Conservation (phyloP, 495 filamentous ascomycete genomes). For the Terfezia boudieri region DNA sequence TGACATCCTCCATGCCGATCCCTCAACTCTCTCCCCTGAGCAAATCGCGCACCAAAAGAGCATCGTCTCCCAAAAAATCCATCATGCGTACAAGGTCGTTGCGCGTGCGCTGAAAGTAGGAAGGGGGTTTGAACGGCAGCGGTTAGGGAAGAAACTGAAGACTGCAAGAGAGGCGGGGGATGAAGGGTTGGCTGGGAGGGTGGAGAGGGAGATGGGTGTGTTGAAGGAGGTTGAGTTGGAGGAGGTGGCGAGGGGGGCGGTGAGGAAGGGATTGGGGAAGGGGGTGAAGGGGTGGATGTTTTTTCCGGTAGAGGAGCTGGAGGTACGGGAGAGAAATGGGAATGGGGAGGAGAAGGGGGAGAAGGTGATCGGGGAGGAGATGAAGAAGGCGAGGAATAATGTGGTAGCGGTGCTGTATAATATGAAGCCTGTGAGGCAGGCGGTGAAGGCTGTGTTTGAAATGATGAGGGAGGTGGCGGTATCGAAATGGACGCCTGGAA, state of each 20-base stretch:
- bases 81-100: background rate
- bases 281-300: constrained; percentile 36
- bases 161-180: constrained; percentile 26
- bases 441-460: constrained; percentile 36
- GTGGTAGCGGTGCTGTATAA: constrained; percentile 65
- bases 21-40: background rate
- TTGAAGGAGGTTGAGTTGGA: constrained; percentile 32
- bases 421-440: constrained; percentile 47
- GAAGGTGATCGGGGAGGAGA: constrained; percentile 24
- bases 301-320: constrained; percentile 27
- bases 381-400: constrained; percentile 34
- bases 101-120: background rate
- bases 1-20: background rate
- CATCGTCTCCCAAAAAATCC: background rate
- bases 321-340: constrained; percentile 24
- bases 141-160: constrained; percentile 1
- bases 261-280: constrained; percentile 45
- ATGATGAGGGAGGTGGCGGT: constrained; percentile 40
- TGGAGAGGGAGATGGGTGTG: constrained; percentile 26
- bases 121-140: background rate
- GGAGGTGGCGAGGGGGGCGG: constrained; percentile 59
- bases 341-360: constrained; percentile 20
- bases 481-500: constrained; percentile 27
- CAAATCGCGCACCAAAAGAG: background rate
- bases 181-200: constrained; percentile 27